phyloP scores from a whole-genome alignment of 495 filamentous ascomycete genomes.

The Tetracladium setigerum region DNA sequence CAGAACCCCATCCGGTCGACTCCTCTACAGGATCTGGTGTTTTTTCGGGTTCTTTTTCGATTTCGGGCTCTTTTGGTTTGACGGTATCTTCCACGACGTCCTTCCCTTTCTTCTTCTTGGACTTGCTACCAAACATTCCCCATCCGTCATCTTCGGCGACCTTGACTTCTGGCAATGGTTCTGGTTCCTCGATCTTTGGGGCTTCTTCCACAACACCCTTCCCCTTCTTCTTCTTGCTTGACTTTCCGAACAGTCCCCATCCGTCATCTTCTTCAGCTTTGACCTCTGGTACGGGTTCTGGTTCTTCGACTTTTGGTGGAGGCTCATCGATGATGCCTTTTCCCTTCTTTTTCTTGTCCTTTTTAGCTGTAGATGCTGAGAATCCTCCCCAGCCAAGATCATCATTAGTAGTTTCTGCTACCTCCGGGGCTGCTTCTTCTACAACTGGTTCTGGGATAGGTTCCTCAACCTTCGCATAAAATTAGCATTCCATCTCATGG shows the following conservation, averaged over 20 bases:
- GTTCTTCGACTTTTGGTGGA: background rate
- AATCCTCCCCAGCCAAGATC: slow-evolving; percentile 21
- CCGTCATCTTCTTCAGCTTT: slow-evolving; percentile 26
- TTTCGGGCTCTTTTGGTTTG: slow-evolving; percentile 15
- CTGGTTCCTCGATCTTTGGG: slow-evolving; percentile 4
- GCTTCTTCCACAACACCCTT: slow-evolving; percentile 8
- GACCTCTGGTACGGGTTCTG: slow-evolving; percentile 28
- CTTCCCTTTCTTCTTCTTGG: slow-evolving; percentile 27
- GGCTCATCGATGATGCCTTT: slow-evolving; percentile 26
- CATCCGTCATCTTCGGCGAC: slow-evolving; percentile 5
- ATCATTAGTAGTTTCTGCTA: slow-evolving; percentile 20
- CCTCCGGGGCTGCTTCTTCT: slow-evolving; percentile 1
- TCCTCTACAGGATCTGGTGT: background rate
- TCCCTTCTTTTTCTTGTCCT: slow-evolving; percentile 31
- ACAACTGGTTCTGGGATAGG: slow-evolving; percentile 8
- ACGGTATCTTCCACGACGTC: slow-evolving; percentile 13
- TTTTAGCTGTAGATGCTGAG: slow-evolving; percentile 14
- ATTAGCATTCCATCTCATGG: too few species aligned
- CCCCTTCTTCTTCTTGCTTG: slow-evolving; percentile 30
- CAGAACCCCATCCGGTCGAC: background rate
- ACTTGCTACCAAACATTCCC: slow-evolving; percentile 4
- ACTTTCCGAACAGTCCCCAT: slow-evolving; percentile 24
- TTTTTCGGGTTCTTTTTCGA: slow-evolving; percentile 7
- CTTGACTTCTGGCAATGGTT: slow-evolving; percentile 15
- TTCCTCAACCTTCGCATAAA: background rate